Evolutionary conservation across 306 rosid genomes (phyloP), one percentile per base, ranked within the genome.

Genomic region (Rosa lucieae): DNA sequence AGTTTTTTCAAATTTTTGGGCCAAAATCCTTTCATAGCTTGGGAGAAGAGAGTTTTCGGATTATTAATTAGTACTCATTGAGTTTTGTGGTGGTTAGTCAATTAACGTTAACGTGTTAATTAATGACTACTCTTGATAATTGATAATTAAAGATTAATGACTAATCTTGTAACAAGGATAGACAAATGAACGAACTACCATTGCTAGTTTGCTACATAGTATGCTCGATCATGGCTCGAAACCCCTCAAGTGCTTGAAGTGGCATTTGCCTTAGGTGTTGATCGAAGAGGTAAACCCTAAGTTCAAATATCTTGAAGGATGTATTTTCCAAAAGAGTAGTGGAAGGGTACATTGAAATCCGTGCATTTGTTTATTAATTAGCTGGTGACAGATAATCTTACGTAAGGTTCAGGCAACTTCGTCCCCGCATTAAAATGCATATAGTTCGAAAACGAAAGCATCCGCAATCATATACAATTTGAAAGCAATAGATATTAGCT

Each of bases 381-480:
- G 70, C 44, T 35, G 44, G 70, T 23, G 67, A 26, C 1, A 62
- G 70, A 35, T 65, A 44, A 65, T 65, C 43, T 63, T 29, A 12
- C 44, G 70, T 65, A 15, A 65, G 70, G 70, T 65, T 65, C 21
- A 35, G 21, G 70, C 70, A 65, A 63, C 68, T 63, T 29, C 67
- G 14, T 23, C 39, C 39, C 35, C 12, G 29, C 37, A 32, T 32
- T 32, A 32, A 63, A 12, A 63, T 63, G 68, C 37, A 32, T 5
- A 42, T 56, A 8, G 11, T 5, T 61, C 35, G 69, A 65, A 65
- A 65, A 17, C 39, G 69, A 65, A 65, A 65, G 69, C 69, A 2
- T 15, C 21, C 10, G 35, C 21, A 65, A 6, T 65, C 70, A 65
- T 32, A 65, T 1, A 65, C 70, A 14, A 6, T 65, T 17, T 65